phyloP scores from a whole-genome alignment of 495 filamentous ascomycete species.

The Rostrohypoxylon terebratum region DNA sequence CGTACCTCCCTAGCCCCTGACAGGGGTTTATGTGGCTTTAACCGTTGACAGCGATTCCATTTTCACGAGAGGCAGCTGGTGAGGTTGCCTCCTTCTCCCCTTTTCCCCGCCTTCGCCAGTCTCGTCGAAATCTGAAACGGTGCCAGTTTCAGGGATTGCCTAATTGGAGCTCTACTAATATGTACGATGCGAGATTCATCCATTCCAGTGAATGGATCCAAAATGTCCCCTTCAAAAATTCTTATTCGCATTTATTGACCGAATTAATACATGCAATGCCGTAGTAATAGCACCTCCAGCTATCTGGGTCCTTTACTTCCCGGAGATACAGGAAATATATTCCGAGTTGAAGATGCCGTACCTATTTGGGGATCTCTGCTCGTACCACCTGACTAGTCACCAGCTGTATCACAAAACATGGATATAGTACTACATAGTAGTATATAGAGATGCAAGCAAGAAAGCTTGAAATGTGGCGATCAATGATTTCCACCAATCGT shows the following conservation, averaged over 20 bases:
- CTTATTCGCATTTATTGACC: conserved; percentile 6
- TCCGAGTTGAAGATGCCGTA: neutral
- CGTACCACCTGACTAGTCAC: neutral
- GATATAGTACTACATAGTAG: too few relatives aligned
- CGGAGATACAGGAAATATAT: neutral
- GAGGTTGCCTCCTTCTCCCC: conserved; percentile 5
- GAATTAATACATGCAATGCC: neutral
- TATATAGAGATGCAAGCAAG: neutral
- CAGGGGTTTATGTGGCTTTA: conserved; percentile 14
- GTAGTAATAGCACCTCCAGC: neutral
- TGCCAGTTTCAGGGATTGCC: conserved; percentile 39
- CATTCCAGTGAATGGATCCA: neutral
- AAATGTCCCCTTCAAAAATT: neutral
- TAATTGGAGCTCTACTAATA: conserved; percentile 21
- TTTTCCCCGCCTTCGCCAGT: conserved; percentile 22
- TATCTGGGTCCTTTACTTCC: neutral
- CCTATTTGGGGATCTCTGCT: too few relatives aligned
- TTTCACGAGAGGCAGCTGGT: conserved; percentile 36
- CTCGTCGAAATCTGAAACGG: conserved; percentile 38
- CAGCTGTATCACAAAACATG: conserved; percentile 2
- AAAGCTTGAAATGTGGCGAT: conserved; percentile 5
- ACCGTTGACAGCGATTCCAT: conserved; percentile 6
- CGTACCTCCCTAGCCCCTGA: conserved; percentile 26
- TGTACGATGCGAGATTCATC: conserved; percentile 13
- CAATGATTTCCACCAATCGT: neutral